Evolutionary conservation across 352 stramenopile genomes (phyloP), one percentile per base, ranked within the genome.

Genomic region (Phytophthora sp.): DNA sequence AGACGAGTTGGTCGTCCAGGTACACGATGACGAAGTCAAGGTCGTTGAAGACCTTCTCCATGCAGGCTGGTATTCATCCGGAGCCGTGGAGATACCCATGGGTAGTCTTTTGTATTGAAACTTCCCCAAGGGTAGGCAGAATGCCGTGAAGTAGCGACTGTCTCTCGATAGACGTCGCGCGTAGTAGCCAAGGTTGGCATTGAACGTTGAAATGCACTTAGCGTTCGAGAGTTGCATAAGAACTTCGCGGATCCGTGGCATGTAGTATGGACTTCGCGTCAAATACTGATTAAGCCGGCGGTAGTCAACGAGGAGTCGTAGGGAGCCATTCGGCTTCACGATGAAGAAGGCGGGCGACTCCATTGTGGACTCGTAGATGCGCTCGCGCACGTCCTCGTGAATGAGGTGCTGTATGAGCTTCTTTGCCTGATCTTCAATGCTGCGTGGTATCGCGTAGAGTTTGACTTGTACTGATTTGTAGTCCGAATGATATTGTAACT

Each of bases 401-500:
- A 57, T 52, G 9, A 64, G 35, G 7, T 31, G 15, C n/a, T 64
- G 45, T 12, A 57, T 57, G 4, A 12, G 3, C 9, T 46, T 18
- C 39, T 26, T 46, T 15, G 39, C 39, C 20, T 46, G 20, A 2
- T 7, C 8, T 44, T 44, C 36, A 2, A 23, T 12, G 18, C 39
- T 46, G 8, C 39, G 39, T 26, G 38, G 9, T 2, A 58, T 24
- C 7, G 27, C 20, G 46, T 52, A 53, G 2, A 27, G 57, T n/a
- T 57, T 66, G n/a, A 38, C 27, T 20, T 66, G 46, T 1, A 53
- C 35, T 15, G 57, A 38, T 15, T 53, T 46, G 33, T 42, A 64
- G 26, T 64, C 41, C 9, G 30, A 26, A 4, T 35, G 46, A 1
- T 56, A 26, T 5, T 42, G 42, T 31, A 63, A 30, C 23, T 24